phyloP scores from a whole-genome alignment of 805 yeast genomes.

The Candida yuanshanica region DNA sequence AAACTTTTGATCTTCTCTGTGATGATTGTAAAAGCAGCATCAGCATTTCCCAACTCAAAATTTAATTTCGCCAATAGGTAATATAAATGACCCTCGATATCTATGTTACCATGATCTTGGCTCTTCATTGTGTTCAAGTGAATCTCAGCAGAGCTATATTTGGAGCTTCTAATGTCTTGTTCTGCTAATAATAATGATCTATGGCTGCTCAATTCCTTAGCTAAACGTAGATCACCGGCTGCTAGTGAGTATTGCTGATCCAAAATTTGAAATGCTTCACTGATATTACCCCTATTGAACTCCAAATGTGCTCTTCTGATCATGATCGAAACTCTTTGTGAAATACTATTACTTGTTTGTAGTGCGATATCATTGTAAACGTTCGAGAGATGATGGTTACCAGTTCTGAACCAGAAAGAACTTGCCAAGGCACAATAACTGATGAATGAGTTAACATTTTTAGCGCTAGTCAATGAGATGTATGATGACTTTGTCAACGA shows the following conservation, averaged over 20 bases:
- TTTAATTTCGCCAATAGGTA: slow-evolving; percentile 22
- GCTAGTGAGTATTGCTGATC: slow-evolving; percentile 26
- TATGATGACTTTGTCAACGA: slow-evolving; percentile 52
- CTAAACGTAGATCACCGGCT: slow-evolving; percentile 23
- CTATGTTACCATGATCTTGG: slow-evolving; percentile 21
- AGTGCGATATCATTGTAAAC: slow-evolving; percentile 43
- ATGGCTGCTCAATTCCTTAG: slow-evolving; percentile 36
- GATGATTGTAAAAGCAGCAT: slow-evolving; percentile 19
- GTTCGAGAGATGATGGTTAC: slow-evolving; percentile 40
- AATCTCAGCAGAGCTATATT: slow-evolving; percentile 23
- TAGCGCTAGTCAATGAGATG: slow-evolving; percentile 45
- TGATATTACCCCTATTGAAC: slow-evolving; percentile 36
- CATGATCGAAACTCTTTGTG: slow-evolving; percentile 34
- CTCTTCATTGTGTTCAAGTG: slow-evolving; percentile 17
- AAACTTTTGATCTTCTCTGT: slow-evolving; percentile 9
- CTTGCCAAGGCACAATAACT: slow-evolving; percentile 41
- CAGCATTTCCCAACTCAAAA: slow-evolving; percentile 19
- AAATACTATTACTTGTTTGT: slow-evolving; percentile 31
- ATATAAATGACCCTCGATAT: slow-evolving; percentile 24
- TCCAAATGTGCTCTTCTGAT: slow-evolving; percentile 35
- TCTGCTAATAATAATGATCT: slow-evolving; percentile 34
- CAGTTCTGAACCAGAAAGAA: slow-evolving; percentile 47
- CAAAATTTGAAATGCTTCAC: slow-evolving; percentile 32
- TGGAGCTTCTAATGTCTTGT: slow-evolving; percentile 22
- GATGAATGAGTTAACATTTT: slow-evolving; percentile 28